Percentiles rank a stretch among this genome's conserved stretches.
phyloP scores from a whole-genome alignment of 1,139 yeast species.

The Yamadazyma aaseri region DNA sequence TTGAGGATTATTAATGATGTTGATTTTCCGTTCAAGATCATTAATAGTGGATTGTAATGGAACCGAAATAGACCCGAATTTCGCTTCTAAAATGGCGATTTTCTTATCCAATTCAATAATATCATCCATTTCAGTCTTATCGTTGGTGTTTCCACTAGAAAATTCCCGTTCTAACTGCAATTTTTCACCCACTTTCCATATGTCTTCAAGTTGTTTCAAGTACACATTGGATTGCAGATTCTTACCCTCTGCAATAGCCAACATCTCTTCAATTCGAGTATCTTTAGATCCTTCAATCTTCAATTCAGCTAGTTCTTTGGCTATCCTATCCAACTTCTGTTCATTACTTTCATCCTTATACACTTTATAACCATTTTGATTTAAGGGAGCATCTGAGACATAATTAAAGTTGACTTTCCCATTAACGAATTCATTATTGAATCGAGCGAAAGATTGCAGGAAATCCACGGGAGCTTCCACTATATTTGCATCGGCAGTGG shows the following conservation, averaged over 20 bases:
- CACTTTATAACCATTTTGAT: slow-evolving; percentile 27
- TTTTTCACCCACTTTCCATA: slow-evolving; percentile 1
- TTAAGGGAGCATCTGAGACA: slow-evolving; percentile 19
- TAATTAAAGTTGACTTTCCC: slow-evolving; percentile 40
- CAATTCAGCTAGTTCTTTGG: slow-evolving; percentile 44
- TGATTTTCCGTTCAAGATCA: slow-evolving; percentile 37
- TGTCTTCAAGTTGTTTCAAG: not conserved
- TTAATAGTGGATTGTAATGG: slow-evolving; percentile 27
- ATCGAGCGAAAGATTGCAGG: slow-evolving; percentile 19
- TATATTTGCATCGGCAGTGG: slow-evolving; percentile 15
- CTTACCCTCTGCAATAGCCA: slow-evolving; percentile 5
- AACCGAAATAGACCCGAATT: slow-evolving; percentile 12
- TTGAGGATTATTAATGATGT: slow-evolving; percentile 38
- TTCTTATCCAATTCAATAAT: slow-evolving; percentile 20
- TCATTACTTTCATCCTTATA: slow-evolving; percentile 35
- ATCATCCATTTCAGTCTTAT: too few relatives aligned
- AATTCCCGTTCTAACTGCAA: not conserved
- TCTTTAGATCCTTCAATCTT: slow-evolving; percentile 6
- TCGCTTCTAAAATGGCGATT: slow-evolving; percentile 19
- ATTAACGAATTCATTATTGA: slow-evolving; percentile 16
- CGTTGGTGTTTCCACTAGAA: too few relatives aligned
- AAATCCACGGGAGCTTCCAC: slow-evolving; percentile 20
- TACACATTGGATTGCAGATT: slow-evolving; percentile 1
- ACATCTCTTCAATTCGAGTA: slow-evolving; percentile 10
- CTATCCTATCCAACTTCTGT: slow-evolving; percentile 45